These are phyloP conservation scores for Penicillium sp. DNA, from an alignment of 2,329 filamentous ascomycete species.

Conservation along the genomic window DNA sequence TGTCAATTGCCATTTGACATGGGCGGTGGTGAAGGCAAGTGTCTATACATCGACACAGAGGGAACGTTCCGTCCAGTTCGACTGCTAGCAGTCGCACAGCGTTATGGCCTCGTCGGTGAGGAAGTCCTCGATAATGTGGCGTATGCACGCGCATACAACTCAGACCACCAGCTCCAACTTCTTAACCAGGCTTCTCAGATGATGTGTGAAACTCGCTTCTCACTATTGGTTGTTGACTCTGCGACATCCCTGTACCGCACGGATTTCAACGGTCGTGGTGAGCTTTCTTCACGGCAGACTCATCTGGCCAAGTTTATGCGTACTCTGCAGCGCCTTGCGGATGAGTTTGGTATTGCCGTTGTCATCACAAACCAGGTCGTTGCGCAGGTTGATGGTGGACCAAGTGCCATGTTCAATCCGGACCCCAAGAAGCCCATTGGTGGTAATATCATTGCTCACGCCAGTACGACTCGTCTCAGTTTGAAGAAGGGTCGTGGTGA, in stretches of 20 bases:
- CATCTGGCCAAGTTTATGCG: constrained; percentile 54
- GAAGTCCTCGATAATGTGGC: constrained; percentile 98
- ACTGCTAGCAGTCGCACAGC: constrained; percentile 85
- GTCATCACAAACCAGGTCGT: constrained; percentile 99
- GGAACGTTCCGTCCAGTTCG: constrained; percentile 95
- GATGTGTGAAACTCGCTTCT: constrained; percentile 99
- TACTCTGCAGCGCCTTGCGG: constrained; percentile 54
- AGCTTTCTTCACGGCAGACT: constrained; percentile 84
- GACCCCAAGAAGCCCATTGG: constrained; percentile 99
- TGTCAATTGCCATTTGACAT: constrained; percentile 98
- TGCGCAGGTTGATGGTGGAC: constrained; percentile 94
- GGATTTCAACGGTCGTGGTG: constrained; percentile 94
- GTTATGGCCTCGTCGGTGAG: constrained; percentile 92
- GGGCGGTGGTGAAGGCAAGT: constrained; percentile 98
- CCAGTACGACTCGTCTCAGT: constrained; percentile 90
- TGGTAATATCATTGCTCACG: constrained; percentile 97
- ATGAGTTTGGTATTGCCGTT: constrained; percentile 91
- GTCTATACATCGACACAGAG: constrained; percentile 97
- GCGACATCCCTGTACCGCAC: constrained; percentile 95
- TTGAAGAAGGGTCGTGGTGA: constrained; percentile 94
- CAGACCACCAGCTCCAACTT: constrained; percentile 92
- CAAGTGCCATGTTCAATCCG: constrained; percentile 97
- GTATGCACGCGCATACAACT: constrained; percentile 97
- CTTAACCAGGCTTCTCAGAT: constrained; percentile 94
- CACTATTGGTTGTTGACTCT: constrained; percentile 91